Evolutionary conservation across 2,329 filamentous ascomycete species (phyloP), one percentile per base, ranked within the genome.

Genomic region (Colletotrichum echinochloae): DNA sequence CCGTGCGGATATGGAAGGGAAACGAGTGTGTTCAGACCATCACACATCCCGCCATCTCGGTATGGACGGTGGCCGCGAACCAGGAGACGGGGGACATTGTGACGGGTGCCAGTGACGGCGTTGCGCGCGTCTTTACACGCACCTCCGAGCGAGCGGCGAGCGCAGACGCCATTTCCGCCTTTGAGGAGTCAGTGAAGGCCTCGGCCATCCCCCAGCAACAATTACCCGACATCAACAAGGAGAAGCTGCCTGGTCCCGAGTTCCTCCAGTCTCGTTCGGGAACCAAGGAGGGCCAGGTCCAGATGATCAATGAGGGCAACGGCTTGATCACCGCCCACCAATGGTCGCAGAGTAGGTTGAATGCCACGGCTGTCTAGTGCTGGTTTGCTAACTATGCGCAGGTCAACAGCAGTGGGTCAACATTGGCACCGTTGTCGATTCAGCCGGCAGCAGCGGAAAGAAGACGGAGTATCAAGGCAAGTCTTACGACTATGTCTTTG

Each of bases 401-500:
- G 83, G 88, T 73, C 86, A 91, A 72, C 86, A 89, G 61, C 86
- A 94, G 78, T 98, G 95, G 95, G 85, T 94, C 67, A 92, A 92
- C 72, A 92, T 98, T 11, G 96, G 96, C n/a, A 97, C 94, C 0
- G 95, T 99, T 0, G 96, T 98, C 14, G 94, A 97, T 75, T 90
- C 94, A 4, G 93, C 92, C 6, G 94, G 92, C 46, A 97, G 94
- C 78, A 94, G 90, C 74, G 93, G 94, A 14, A 90, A 90, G 69
- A 94, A 95, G 81, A 89, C 90, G 9, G 87, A 91, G 68, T 92
- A 95, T 78, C 85, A 93, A 1, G 95, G 95, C 39, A 89, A 97
- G 78, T 93, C 95, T 72, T 99, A 97, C 79, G 96, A 99, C 78
- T 98, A 92, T 76, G 95, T 99, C 11, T 98, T 98, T 75, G 95